Base-by-base conservation (phyloP, 345 rosid genomes). In the Mangifera indica region DNA sequence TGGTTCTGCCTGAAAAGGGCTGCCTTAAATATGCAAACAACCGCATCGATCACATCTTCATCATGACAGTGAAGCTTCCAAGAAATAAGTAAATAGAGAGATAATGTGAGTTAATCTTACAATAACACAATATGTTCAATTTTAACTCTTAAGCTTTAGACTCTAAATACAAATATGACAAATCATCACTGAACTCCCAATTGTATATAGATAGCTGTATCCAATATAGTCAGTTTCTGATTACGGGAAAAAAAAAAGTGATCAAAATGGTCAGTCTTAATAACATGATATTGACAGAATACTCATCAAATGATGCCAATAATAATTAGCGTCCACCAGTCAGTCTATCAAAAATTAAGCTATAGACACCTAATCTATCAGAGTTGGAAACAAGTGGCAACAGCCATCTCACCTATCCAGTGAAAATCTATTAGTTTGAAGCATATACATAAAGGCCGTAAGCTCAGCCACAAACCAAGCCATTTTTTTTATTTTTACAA, bases 1-100 rank as follows among this genome's bases (percentile, higher is more conserved):
- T 73, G 63, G 68, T 82, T 86, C 77, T 74, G 81, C 80, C 74
- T 86, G 72, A 87, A 87, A 69, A 91, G 81, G 72, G 80, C 77
- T 65, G 78, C 83, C 83, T 83, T 93, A 76, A 91, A 72, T 81
- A 93, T 80, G 84, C 84, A 83, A 70, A 84, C 80, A 79, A 85
- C 91, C 60, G 74, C 87, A 61, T 84, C 86, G 60, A 87, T 74
- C 71, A 93, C 83, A 60, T 80, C 97, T 73, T 93, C 97, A 79
- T 87, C 88, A 73, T 77, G 83, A 77, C 82, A 78, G 51, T 78
- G 91, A 78, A 93, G 92, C 98, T 89, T 85, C 78, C 78, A 71
- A 26, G 79, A 59, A 44, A 73, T 45, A 51, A 26, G 63, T 56
- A 37, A 49, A 66, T 10, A 53, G 57, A 59, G 67, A 73, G 69